A percentile compares a stretch with the other conserved stretches of the same genome.
phyloP scores from a whole-genome alignment of 176 grass and related monocot genomes.

The Miscanthus lutarioriparius region DNA sequence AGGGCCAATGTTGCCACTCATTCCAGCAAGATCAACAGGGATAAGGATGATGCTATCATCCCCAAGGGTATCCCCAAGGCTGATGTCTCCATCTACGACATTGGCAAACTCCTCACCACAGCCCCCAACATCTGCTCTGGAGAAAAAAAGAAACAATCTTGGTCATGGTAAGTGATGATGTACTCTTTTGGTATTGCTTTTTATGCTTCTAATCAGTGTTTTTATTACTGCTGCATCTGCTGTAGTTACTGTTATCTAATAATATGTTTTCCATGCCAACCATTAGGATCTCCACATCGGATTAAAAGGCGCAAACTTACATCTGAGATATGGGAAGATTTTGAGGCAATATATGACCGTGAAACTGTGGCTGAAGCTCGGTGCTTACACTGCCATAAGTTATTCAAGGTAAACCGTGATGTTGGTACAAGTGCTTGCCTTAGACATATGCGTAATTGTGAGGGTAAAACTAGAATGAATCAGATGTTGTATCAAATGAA shows the following conservation, averaged over 20 bases:
- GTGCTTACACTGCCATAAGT: not conserved
- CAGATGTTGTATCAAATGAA: not conserved
- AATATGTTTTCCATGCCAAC: no score
- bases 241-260: no score
- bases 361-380: not conserved
- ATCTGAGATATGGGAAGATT: not conserved
- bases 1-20: not conserved
- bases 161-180: no score
- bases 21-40: not conserved
- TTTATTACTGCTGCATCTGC: no score
- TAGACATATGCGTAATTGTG: not conserved
- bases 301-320: not conserved
- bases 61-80: not conserved
- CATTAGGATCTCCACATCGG: not conserved
- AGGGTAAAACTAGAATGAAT: not conserved
- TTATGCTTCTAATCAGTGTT: no score
- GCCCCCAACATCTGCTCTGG: no score
- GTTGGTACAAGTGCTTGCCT: not conserved
- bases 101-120: no score
- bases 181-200: no score
- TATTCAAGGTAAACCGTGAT: not conserved
- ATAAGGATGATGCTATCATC: not conserved
- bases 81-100: no score
- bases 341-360: not conserved
- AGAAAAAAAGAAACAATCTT: no score